phyloP scores from a whole-genome alignment of 1,284 basidiomycete genomes.

The Exobasidium cylindrosporum region DNA sequence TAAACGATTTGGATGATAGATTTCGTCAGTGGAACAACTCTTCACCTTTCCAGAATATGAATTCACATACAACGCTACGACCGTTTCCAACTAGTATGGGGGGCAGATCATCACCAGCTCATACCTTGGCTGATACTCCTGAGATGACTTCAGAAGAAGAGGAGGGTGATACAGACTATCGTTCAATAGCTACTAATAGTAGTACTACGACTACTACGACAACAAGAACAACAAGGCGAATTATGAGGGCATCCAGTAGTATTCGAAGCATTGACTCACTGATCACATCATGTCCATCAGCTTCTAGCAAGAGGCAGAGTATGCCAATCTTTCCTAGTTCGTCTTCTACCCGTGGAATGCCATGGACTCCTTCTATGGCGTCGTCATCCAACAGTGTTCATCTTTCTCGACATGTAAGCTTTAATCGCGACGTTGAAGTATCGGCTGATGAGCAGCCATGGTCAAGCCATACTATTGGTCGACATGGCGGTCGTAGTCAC shows the following conservation, averaged over 20 bases:
- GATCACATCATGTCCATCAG: background rate
- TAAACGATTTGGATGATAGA: background rate
- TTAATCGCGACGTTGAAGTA: constrained; percentile 7
- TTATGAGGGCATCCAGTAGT: background rate
- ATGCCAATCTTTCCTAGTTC: background rate
- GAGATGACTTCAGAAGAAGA: constrained; percentile 35
- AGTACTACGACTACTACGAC: background rate
- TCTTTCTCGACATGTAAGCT: constrained; percentile 11
- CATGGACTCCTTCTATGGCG: background rate
- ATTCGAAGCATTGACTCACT: background rate
- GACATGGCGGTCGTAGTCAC: constrained; percentile 1
- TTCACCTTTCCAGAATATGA: background rate
- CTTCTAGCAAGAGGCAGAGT: background rate
- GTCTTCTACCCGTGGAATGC: background rate
- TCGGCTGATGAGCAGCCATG: background rate
- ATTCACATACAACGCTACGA: background rate
- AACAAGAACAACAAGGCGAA: background rate
- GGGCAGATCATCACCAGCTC: background rate
- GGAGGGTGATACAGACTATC: background rate
- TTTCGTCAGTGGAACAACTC: constrained; percentile 8
- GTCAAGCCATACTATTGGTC: background rate
- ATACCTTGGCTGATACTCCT: constrained; percentile 26
- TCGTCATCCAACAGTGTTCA: background rate
- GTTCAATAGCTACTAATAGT: too few species aligned
- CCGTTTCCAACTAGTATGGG: background rate